Conservation (phyloP, 2,329 filamentous ascomycete genomes). For the Colletotrichum echinochloae region DNA sequence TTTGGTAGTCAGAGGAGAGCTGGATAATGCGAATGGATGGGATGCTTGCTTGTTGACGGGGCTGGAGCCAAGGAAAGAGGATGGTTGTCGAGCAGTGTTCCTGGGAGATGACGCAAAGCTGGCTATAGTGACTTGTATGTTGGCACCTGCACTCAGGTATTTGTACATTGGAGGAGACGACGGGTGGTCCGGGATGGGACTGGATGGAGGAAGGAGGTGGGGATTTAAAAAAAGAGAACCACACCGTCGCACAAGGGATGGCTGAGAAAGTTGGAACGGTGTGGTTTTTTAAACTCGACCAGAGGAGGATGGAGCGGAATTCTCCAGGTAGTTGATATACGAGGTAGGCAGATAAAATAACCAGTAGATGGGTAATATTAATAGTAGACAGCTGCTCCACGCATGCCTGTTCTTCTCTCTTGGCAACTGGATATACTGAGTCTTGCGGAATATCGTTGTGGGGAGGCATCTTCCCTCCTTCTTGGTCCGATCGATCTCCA, state of each 20-base stretch:
- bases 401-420: not conserved
- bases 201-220: not conserved
- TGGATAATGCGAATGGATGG: not conserved
- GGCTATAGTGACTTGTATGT: slow-evolving; percentile 16
- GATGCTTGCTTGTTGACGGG: slow-evolving; percentile 5
- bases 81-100: slow-evolving; percentile 16
- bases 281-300: slow-evolving; percentile 32
- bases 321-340: not conserved
- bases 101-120: slow-evolving; percentile 31
- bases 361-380: no score
- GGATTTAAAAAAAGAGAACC: no score
- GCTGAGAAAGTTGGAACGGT: slow-evolving; percentile 21
- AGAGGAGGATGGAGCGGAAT: slow-evolving; percentile 33
- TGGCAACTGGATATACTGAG: not conserved
- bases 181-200: slow-evolving; percentile 20
- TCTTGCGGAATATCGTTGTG: not conserved
- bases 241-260: not conserved
- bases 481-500: not conserved
- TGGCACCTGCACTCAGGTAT: slow-evolving; percentile 17
- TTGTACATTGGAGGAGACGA: slow-evolving; percentile 4
- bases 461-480: not conserved
- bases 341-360: not conserved
- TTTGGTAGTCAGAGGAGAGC: not conserved
- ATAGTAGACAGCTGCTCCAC: not conserved
- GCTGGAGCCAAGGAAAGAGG: slow-evolving; percentile 4